phyloP scores from a whole-genome alignment of 2,329 filamentous ascomycete genomes.

The Arthroderma uncinatum region DNA sequence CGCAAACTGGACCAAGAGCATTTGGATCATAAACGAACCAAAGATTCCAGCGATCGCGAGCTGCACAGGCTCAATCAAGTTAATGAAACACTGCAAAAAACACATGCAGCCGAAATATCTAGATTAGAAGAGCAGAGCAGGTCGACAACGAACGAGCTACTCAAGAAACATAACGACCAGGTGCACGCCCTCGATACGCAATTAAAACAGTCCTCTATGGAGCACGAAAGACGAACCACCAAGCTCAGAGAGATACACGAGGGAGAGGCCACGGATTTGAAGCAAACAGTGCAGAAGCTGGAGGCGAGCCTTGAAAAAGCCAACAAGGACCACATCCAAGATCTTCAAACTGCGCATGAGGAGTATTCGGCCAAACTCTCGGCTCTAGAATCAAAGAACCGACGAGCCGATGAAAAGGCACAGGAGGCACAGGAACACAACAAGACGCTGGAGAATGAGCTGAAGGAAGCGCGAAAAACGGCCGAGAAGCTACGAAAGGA shows the following conservation, averaged over 20 bases:
- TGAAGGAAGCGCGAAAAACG: conserved; percentile 21
- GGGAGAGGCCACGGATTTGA: conserved; percentile 53
- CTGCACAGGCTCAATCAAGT: conserved; percentile 50
- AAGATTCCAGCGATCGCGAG: conserved; percentile 47
- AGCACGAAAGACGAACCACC: conserved; percentile 31
- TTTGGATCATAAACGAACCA: conserved; percentile 57
- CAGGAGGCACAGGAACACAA: conserved; percentile 25
- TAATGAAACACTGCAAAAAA: conserved; percentile 59
- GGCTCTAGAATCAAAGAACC: conserved; percentile 42
- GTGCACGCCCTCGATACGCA: conserved; percentile 39
- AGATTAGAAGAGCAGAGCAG: conserved; percentile 42
- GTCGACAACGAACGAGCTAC: conserved; percentile 31
- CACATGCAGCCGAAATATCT: conserved; percentile 56
- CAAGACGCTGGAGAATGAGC: conserved; percentile 14
- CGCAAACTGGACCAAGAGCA: conserved; percentile 58
- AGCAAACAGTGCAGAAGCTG: conserved; percentile 49
- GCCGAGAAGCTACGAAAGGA: conserved; percentile 26
- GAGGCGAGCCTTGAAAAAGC: conserved; percentile 42
- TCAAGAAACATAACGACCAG: conserved; percentile 37
- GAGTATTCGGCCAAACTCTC: conserved; percentile 37
- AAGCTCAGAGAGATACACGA: conserved; percentile 39
- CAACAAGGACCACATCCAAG: conserved; percentile 50
- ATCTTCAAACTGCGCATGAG: conserved; percentile 47
- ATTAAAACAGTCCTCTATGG: conserved; percentile 33
- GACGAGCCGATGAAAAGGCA: conserved; percentile 30